phyloP scores from a whole-genome alignment of 1,284 basidiomycete species.

The Ustilago loliicola region DNA sequence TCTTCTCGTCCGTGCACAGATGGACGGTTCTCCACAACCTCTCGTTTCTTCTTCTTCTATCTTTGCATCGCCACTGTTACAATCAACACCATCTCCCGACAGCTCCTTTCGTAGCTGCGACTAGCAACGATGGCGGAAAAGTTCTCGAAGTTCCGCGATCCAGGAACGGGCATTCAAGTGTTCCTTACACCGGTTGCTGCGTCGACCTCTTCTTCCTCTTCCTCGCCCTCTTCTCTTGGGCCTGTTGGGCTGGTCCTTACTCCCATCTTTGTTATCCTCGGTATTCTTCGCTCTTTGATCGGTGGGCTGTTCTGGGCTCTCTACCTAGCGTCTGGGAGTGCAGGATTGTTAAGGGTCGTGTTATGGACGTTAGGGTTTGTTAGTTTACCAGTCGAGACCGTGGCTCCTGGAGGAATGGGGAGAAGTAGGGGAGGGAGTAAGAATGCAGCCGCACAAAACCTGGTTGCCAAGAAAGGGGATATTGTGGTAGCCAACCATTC shows the following conservation, averaged over 20 bases:
- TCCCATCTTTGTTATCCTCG: constrained; percentile 32
- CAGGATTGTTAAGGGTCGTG: constrained; percentile 9
- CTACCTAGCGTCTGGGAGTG: neutral
- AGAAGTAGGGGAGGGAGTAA: neutral
- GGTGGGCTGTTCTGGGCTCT: constrained; percentile 18
- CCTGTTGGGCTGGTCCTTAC: constrained; percentile 4
- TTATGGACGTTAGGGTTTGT: constrained; percentile 24
- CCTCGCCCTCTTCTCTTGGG: neutral
- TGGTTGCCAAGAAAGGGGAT: constrained; percentile 40
- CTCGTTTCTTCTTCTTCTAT: neutral
- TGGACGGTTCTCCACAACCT: neutral
- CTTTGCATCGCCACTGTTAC: neutral
- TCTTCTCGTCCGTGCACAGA: constrained; percentile 2
- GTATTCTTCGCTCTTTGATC: constrained; percentile 11
- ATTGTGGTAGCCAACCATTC: constrained; percentile 65
- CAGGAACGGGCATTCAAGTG: constrained; percentile 57
- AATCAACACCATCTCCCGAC: neutral
- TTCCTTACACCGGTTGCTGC: constrained; percentile 50
- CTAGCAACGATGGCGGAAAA: constrained; percentile 48
- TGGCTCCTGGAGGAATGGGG: neutral
- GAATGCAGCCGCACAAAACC: too few species aligned
- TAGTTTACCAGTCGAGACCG: constrained; percentile 4
- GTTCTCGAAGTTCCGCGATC: constrained; percentile 52
- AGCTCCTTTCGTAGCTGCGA: neutral
- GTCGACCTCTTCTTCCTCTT: constrained; percentile 5